Evolutionary conservation across 441 rosid species (phyloP).

Genomic region (Codiaeum variegatum): DNA sequence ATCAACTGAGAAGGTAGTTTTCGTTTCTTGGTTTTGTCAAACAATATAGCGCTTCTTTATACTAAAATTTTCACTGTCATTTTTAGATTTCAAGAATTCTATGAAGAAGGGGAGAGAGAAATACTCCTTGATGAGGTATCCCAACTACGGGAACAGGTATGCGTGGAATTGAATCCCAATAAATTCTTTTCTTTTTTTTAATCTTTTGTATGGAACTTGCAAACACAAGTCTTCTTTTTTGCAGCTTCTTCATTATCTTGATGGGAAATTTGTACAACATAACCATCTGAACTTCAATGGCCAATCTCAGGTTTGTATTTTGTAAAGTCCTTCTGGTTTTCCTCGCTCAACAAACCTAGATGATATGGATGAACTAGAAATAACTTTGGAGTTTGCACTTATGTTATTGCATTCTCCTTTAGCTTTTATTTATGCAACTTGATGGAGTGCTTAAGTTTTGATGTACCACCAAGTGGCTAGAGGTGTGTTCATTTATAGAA

Average conservation of each 20-base stretch:
- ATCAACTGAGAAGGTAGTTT: constrained; percentile 80
- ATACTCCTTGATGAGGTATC: constrained; percentile 73
- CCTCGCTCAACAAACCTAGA: not conserved
- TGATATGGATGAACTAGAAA: not conserved
- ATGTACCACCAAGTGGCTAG: not conserved
- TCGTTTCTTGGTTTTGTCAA: constrained; percentile 15
- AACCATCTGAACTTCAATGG: constrained; percentile 30
- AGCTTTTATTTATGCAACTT: constrained; percentile 1
- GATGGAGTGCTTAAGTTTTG: constrained; percentile 8
- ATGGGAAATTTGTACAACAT: constrained; percentile 45
- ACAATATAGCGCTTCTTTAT: constrained; percentile 4
- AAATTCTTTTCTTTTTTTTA: constrained; percentile 2
- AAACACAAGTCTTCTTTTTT: constrained; percentile 23
- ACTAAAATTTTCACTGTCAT: constrained; percentile 23
- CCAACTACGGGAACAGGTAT: constrained; percentile 74
- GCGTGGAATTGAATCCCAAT: constrained; percentile 16
- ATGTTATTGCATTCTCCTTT: constrained; percentile 3
- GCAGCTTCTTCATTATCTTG: constrained; percentile 68
- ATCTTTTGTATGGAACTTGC: constrained; percentile 23
- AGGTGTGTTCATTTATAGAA: too few species aligned
- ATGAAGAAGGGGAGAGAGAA: constrained; percentile 96
- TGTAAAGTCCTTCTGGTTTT: constrained; percentile 10
- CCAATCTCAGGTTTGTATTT: constrained; percentile 53
- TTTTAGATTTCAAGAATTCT: constrained; percentile 88
- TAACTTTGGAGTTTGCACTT: not conserved